phyloP scores from a whole-genome alignment of 176 grass and related monocot genomes.

The Aegilops speltoides region DNA sequence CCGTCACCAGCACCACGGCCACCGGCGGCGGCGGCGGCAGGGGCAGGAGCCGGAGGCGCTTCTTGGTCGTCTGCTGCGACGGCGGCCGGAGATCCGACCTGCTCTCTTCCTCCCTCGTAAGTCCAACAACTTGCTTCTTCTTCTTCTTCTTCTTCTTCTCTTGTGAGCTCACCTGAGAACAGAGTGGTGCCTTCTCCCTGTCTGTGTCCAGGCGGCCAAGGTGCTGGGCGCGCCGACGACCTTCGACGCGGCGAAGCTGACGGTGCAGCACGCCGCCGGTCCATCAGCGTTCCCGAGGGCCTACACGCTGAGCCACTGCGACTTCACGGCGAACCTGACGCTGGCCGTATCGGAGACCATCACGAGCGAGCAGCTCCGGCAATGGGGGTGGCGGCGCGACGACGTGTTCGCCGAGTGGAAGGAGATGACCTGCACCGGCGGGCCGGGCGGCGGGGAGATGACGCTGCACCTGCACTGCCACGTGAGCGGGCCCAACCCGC shows the following conservation, averaged over 20 bases:
- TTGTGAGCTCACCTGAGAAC: not conserved
- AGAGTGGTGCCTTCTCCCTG: not conserved
- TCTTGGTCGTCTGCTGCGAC: conserved; percentile 61
- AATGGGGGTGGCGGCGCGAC: conserved; percentile 63
- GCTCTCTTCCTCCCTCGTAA: conserved; percentile 55
- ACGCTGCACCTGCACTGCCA: conserved; percentile 94
- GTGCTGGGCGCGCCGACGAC: conserved; percentile 72
- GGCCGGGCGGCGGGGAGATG: conserved; percentile 25
- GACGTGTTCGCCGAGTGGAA: conserved; percentile 95
- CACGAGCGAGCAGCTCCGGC: conserved; percentile 54
- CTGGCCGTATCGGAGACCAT: conserved; percentile 62
- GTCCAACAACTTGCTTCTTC: too few relatives aligned
- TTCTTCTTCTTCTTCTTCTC: too few relatives aligned
- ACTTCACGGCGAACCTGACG: conserved; percentile 87
- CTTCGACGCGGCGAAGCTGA: conserved; percentile 86
- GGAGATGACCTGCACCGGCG: conserved; percentile 23
- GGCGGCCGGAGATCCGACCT: conserved; percentile 24
- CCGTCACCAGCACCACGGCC: not conserved
- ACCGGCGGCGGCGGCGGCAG: not conserved
- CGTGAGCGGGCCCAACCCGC: conserved; percentile 81
- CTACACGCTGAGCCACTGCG: conserved; percentile 90
- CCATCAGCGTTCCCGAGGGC: conserved; percentile 54
- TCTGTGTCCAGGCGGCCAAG: conserved; percentile 56
- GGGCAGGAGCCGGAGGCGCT: conserved; percentile 24
- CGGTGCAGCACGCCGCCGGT: conserved; percentile 55